These are phyloP conservation scores for Gonapodya prolifera DNA, from an alignment of 192 early-diverging fungal genomes.

Conservation along the genomic window DNA sequence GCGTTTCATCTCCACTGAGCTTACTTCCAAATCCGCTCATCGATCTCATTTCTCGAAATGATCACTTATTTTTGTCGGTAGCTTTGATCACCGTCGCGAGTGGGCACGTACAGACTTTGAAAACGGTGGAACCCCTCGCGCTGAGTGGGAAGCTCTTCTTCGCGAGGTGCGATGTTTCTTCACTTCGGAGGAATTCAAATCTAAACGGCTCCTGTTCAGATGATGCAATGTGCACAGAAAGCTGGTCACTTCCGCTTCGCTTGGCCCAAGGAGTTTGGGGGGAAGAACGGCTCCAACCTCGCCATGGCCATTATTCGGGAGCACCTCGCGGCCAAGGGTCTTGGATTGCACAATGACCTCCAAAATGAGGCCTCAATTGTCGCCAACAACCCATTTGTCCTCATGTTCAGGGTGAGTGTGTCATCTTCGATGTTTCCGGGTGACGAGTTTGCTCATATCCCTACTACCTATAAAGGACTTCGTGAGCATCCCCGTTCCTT, in stretches of 20 bases:
- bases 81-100: conserved; percentile 4
- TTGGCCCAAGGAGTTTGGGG: not conserved
- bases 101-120: conserved; percentile 5
- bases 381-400: not conserved
- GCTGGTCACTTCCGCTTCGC: conserved; percentile 5
- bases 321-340: conserved; percentile 3
- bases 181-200: not conserved
- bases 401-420: conserved; percentile 1
- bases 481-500: not conserved
- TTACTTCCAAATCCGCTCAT: too few relatives aligned
- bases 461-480: not conserved
- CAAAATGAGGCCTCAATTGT: conserved; percentile 2
- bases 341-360: conserved; percentile 2
- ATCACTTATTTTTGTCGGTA: too few relatives aligned
- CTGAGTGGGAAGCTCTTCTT: conserved; percentile 4
- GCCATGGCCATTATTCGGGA: conserved; percentile 1
- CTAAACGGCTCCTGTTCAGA: not conserved
- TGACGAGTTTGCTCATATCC: not conserved
- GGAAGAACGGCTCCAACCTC: not conserved
- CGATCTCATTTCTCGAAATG: not conserved
- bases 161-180: not conserved
- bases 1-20: not conserved
- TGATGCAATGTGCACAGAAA: not conserved
- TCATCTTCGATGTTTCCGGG: not conserved
- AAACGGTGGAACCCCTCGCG: not conserved